Evolutionary conservation across 139 green algal species (phyloP).

Genomic region (Volvox reticuliferus): DNA sequence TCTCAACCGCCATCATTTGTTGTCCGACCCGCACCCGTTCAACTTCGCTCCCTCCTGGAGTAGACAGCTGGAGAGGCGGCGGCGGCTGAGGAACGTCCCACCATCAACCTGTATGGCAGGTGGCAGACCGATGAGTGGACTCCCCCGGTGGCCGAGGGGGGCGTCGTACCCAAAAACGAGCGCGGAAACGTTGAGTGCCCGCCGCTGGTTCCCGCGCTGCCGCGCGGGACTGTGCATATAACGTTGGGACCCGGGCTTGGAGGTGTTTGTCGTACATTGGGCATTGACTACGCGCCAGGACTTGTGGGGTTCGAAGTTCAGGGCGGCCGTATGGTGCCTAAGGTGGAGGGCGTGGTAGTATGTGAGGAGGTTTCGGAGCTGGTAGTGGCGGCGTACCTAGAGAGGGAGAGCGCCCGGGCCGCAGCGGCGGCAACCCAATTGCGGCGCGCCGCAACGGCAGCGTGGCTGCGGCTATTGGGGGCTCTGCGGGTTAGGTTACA

Average conservation of each 20-base stretch:
- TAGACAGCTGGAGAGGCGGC: not conserved
- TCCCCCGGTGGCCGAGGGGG: conserved; percentile 66
- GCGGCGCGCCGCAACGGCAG: conserved; percentile 52
- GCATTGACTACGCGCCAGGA: conserved; percentile 83
- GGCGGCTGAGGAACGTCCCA: not conserved
- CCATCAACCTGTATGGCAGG: conserved; percentile 79
- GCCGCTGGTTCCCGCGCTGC: conserved; percentile 73
- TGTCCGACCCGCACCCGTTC: not conserved
- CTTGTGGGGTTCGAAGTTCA: conserved; percentile 84
- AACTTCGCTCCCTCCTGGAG: not conserved
- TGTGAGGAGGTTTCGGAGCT: conserved; percentile 72
- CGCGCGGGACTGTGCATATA: conserved; percentile 73
- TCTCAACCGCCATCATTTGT: too few species aligned
- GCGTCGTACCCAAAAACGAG: conserved; percentile 86
- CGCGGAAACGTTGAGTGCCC: conserved; percentile 88
- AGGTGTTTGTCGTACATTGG: conserved; percentile 65
- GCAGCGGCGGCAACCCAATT: conserved; percentile 48
- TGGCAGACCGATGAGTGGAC: conserved; percentile 85
- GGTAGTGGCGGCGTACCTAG: conserved; percentile 63
- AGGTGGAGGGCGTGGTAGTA: conserved; percentile 85
- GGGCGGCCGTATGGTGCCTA: conserved; percentile 76
- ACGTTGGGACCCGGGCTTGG: conserved; percentile 41
- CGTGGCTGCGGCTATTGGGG: conserved; percentile 71
- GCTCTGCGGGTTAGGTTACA: conserved; percentile 50
- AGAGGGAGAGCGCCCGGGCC: conserved; percentile 57